Evolutionary conservation across 1,284 basidiomycete species (phyloP).

Genomic region (Inonotus obliquus): DNA sequence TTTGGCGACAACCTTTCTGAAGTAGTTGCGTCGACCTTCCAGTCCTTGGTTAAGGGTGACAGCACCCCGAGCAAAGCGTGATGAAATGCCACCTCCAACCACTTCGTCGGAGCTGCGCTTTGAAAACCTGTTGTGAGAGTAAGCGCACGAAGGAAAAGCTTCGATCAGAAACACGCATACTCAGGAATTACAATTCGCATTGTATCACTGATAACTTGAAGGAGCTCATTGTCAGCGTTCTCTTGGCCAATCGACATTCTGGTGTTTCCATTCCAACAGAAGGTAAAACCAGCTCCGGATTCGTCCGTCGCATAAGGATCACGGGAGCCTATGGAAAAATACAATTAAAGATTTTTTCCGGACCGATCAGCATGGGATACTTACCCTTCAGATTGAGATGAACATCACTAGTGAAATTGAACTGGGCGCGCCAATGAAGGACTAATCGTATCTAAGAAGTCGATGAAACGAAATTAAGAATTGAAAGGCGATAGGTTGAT

Average conservation of each 20-base stretch:
- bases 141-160: slow-evolving; percentile 16
- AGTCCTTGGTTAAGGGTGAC: slow-evolving; percentile 1
- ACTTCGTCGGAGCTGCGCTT: background rate
- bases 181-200: slow-evolving; percentile 83
- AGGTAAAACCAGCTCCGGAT: slow-evolving; percentile 85
- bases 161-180: slow-evolving; percentile 42
- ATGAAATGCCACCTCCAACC: background rate
- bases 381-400: slow-evolving; percentile 84
- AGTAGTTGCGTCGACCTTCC: slow-evolving; percentile 8
- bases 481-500: background rate
- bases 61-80: background rate
- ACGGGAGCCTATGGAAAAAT: slow-evolving; percentile 60
- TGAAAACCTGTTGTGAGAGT: slow-evolving; percentile 9
- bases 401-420: slow-evolving; percentile 72
- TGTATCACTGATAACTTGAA: slow-evolving; percentile 81
- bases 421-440: slow-evolving; percentile 79
- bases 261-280: slow-evolving; percentile 81
- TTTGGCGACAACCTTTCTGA: slow-evolving; percentile 67
- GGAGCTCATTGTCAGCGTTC: slow-evolving; percentile 74
- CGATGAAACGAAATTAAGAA: slow-evolving; percentile 1
- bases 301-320: slow-evolving; percentile 77
- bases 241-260: slow-evolving; percentile 69
- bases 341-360: slow-evolving; percentile 4
- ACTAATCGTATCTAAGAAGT: slow-evolving; percentile 65
- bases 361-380: slow-evolving; percentile 10